Percentiles rank a stretch among this genome's conserved stretches.
These are phyloP conservation scores for Macroventuria anomochaeta DNA, from an alignment of 2,329 filamentous ascomycete genomes.

Conservation along the genomic window DNA sequence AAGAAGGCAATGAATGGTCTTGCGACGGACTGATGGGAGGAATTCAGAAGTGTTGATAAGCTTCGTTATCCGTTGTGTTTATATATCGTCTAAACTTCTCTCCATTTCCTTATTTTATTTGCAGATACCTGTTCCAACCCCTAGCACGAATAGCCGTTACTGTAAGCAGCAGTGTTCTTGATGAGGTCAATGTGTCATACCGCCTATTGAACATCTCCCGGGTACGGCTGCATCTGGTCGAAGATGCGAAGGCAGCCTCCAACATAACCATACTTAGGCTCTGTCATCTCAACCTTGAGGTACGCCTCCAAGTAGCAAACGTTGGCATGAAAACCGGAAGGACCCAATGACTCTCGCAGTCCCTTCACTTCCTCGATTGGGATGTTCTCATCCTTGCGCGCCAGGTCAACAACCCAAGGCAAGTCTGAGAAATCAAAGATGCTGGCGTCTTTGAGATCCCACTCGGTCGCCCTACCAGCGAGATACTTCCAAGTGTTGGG, in stretches of 20 bases:
- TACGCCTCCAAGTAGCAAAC: slow-evolving; percentile 29
- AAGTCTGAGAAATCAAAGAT: slow-evolving; percentile 37
- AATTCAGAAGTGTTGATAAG: neutral
- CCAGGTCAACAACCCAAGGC: slow-evolving; percentile 26
- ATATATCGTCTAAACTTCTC: neutral
- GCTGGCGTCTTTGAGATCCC: slow-evolving; percentile 26
- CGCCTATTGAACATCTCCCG: neutral
- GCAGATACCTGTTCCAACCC: neutral
- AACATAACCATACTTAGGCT: slow-evolving; percentile 3
- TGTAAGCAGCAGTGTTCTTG: neutral
- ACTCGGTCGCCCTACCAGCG: slow-evolving; percentile 28
- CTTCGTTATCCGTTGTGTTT: neutral
- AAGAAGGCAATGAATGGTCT: no score
- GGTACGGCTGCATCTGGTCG: slow-evolving; percentile 16
- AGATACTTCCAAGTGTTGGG: slow-evolving; percentile 64
- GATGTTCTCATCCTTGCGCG: slow-evolving; percentile 15
- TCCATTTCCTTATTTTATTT: neutral
- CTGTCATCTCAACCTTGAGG: slow-evolving; percentile 16
- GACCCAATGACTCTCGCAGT: slow-evolving; percentile 7
- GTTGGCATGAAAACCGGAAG: slow-evolving; percentile 18
- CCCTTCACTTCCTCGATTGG: slow-evolving; percentile 1
- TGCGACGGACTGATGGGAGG: neutral
- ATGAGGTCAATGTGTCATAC: neutral
- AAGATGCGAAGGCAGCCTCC: slow-evolving; percentile 20
- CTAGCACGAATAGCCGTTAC: neutral